These are phyloP conservation scores for Boletus rubroflammeus DNA, from an alignment of 768 basidiomycete species.

Conservation along the genomic window DNA sequence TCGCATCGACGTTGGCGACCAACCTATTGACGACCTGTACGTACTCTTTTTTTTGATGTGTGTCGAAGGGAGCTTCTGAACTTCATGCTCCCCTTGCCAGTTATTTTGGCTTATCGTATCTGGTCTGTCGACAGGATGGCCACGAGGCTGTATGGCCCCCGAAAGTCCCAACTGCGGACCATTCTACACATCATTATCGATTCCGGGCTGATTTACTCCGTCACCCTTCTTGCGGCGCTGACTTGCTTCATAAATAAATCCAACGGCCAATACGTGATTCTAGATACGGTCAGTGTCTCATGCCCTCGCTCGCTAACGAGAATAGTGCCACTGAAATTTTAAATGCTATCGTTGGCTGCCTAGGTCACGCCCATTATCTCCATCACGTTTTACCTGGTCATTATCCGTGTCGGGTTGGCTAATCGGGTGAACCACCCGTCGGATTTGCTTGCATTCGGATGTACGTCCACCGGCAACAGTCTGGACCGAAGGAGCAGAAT, in stretches of 20 bases:
- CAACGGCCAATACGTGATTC: constrained; percentile 33
- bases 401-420: not conserved
- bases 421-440: not conserved
- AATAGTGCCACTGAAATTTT: not conserved
- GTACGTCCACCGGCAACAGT: not conserved
- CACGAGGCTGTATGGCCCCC: constrained; percentile 11
- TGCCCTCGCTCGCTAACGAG: not conserved
- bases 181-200: constrained; percentile 35
- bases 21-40: constrained; percentile 34
- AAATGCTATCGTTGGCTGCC: not conserved
- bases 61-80: not conserved
- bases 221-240: constrained; percentile 33
- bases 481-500: constrained; percentile 2
- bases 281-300: constrained; percentile 32
- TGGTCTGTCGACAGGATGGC: constrained; percentile 27
- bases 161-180: constrained; percentile 10
- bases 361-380: not conserved
- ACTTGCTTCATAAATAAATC: constrained; percentile 27
- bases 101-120: constrained; percentile 29
- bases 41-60: not conserved
- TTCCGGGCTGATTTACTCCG: constrained; percentile 37
- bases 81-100: constrained; percentile 5
- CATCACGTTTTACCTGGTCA: not conserved
- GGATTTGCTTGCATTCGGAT: not conserved
- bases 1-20: constrained; percentile 29